A percentile compares a stretch with the other conserved stretches of the same genome.
These are phyloP conservation scores for Ascochyta rabiei DNA, from an alignment of 2,329 filamentous ascomycete genomes.

Conservation along the genomic window DNA sequence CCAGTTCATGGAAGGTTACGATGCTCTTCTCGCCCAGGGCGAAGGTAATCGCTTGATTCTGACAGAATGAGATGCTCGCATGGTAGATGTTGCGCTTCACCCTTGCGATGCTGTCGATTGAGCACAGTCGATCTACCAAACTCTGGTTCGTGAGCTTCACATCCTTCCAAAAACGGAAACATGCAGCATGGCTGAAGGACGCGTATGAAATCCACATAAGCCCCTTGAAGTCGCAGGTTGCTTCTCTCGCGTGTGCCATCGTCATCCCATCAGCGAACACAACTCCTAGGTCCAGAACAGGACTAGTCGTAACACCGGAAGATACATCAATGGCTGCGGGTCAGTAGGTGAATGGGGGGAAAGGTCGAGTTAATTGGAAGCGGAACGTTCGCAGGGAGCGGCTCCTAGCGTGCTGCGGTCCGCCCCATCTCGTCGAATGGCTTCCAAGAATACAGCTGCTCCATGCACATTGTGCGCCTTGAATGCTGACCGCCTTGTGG, in stretches of 20 bases:
- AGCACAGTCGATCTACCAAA: background rate
- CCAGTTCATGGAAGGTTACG: background rate
- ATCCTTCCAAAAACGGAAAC: background rate
- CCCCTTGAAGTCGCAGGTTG: background rate
- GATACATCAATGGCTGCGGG: background rate
- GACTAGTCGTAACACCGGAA: too few species aligned
- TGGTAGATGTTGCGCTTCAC: background rate
- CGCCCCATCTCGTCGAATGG: background rate
- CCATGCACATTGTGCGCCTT: background rate
- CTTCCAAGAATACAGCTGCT: background rate
- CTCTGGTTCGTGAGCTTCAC: background rate
- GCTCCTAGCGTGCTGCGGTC: conserved; percentile 1
- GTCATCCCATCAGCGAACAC: background rate
- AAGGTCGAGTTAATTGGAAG: background rate
- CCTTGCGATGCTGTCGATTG: background rate
- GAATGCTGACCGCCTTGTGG: background rate
- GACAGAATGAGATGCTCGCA: background rate
- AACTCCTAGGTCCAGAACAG: background rate
- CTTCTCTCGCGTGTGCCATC: background rate
- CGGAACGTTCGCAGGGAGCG: conserved; percentile 1
- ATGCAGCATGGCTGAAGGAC: background rate
- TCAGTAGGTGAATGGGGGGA: background rate
- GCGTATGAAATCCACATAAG: background rate
- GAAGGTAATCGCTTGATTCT: background rate
- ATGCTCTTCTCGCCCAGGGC: too few species aligned